Evolutionary conservation across 441 rosid species (phyloP).

Genomic region (Breynia disticha): DNA sequence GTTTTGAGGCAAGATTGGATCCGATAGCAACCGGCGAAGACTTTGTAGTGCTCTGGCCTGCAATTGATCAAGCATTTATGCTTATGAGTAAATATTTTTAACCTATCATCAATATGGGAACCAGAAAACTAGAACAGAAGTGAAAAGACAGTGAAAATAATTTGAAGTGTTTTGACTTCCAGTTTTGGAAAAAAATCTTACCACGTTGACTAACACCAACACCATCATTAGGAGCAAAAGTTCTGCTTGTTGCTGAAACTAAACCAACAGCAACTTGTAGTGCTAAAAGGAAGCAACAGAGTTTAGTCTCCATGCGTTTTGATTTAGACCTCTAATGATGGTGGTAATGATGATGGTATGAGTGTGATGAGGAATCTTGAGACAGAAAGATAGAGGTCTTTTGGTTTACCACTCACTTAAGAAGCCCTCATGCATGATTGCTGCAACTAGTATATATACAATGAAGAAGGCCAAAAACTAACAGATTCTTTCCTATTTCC

Average conservation of each 20-base stretch:
- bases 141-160: background rate
- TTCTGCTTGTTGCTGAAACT: slow-evolving; percentile 34
- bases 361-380: background rate
- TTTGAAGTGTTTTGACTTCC: background rate
- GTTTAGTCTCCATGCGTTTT: slow-evolving; percentile 20
- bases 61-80: slow-evolving; percentile 1
- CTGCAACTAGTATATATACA: slow-evolving; percentile 3
- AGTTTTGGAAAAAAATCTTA: slow-evolving; percentile 2
- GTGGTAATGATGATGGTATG: slow-evolving; percentile 6
- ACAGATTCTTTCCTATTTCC: slow-evolving; percentile 17
- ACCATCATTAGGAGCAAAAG: slow-evolving; percentile 27
- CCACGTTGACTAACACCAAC: slow-evolving; percentile 27
- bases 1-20: slow-evolving; percentile 11
- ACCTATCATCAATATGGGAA: too few relatives aligned
- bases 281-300: slow-evolving; percentile 18
- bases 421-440: slow-evolving; percentile 2
- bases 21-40: slow-evolving; percentile 6
- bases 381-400: background rate
- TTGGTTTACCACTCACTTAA: slow-evolving; percentile 9
- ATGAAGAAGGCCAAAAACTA: background rate
- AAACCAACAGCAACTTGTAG: slow-evolving; percentile 23
- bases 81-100: background rate
- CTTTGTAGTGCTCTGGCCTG: slow-evolving; percentile 18
- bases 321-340: slow-evolving; percentile 8
- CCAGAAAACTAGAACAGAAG: too few relatives aligned